Percentiles rank a stretch among this genome's conserved stretches.
phyloP scores from a whole-genome alignment of 169 alveolate species.

The Babesia divergens region DNA sequence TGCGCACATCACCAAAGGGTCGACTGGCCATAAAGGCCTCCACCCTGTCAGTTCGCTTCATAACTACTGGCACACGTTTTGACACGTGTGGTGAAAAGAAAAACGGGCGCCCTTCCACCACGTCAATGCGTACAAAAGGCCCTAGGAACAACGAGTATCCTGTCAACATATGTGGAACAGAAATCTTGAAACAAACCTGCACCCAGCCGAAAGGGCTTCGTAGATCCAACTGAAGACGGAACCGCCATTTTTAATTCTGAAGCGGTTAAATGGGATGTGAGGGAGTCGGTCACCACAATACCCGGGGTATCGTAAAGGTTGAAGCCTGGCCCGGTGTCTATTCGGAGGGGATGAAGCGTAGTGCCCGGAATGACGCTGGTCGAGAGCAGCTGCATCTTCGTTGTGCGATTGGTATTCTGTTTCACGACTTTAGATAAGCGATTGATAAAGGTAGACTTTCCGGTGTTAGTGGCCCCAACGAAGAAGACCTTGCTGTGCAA shows the following conservation, averaged over 20 bases:
- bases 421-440: conserved; percentile 2
- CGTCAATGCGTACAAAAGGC: conserved; percentile 48
- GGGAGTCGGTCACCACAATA: conserved; percentile 64
- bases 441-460: conserved; percentile 57
- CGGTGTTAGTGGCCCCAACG: conserved; percentile 60
- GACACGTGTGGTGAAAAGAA: conserved; percentile 52
- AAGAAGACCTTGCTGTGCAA: conserved; percentile 41
- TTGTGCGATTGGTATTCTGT: background rate
- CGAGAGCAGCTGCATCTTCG: conserved; percentile 31
- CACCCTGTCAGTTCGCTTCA: conserved; percentile 15
- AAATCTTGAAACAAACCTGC: conserved; percentile 18
- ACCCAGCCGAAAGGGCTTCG: conserved; percentile 10
- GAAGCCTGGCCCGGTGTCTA: conserved; percentile 58
- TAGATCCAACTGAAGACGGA: conserved; percentile 8
- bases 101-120: conserved; percentile 37
- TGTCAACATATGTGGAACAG: background rate
- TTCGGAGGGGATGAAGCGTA: conserved; percentile 65
- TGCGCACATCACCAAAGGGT: conserved; percentile 23
- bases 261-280: conserved; percentile 63
- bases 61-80: conserved; percentile 6
- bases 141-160: conserved; percentile 53
- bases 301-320: conserved; percentile 78
- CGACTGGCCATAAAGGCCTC: background rate
- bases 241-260: conserved; percentile 54
- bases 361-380: conserved; percentile 78